phyloP scores from a whole-genome alignment of 305 asterid genomes.

The Fraxinus ornus region DNA sequence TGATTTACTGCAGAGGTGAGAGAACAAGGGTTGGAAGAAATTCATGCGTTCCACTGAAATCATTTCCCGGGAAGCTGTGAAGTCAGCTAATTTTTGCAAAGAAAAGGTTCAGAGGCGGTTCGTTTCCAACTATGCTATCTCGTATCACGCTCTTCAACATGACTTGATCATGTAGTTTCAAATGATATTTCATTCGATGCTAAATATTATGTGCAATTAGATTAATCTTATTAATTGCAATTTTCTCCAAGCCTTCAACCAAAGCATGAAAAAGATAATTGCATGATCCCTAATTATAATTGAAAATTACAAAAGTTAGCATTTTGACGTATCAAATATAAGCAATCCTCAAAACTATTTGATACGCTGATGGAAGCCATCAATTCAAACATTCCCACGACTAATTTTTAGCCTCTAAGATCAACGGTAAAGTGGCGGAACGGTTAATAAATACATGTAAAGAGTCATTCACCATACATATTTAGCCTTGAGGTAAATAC shows the following conservation, averaged over 20 bases:
- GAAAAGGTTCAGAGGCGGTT: background rate
- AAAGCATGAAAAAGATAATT: background rate
- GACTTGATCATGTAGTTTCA: background rate
- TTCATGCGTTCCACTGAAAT: background rate
- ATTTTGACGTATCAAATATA: background rate
- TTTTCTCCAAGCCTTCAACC: background rate
- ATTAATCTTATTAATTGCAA: background rate
- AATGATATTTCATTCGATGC: background rate
- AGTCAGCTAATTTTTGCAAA: background rate
- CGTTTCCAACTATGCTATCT: background rate
- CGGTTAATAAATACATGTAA: background rate
- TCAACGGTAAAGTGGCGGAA: background rate
- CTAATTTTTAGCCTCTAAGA: background rate
- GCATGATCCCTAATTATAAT: background rate
- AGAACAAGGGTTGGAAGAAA: background rate
- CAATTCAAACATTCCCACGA: background rate
- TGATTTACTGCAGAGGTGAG: slow-evolving; percentile 31
- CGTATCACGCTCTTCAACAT: background rate
- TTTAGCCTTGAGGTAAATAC: background rate
- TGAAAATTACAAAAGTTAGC: background rate
- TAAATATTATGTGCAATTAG: background rate
- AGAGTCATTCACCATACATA: background rate
- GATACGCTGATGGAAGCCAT: background rate
- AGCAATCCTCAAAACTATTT: background rate
- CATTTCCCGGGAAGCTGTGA: background rate